Evolutionary conservation across 2,329 filamentous ascomycete genomes (phyloP), one percentile per base, ranked within the genome.

Genomic region (Sclerotinia glacialis): DNA sequence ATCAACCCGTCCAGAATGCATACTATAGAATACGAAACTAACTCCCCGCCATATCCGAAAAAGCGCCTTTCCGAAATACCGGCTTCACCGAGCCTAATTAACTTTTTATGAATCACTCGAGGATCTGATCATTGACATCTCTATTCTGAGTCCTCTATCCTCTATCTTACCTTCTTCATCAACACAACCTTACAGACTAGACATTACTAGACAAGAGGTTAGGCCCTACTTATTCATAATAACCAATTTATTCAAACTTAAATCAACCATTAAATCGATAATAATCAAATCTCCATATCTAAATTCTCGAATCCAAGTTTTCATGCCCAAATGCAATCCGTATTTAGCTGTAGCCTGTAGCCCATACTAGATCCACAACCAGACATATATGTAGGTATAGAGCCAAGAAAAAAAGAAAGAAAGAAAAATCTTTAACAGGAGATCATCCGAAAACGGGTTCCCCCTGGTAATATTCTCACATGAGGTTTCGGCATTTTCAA

Each of bases 221-320:
- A 12, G 31, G 31, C 52, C 23, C 31, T 40, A 12, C 3, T 55
- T 18, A 7, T 11, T 55, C 12, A 40, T 40, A 40, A 40, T 12
- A 55, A 16, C 31, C 23, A 34, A 53, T 34, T n/a, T 7, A 58
- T 46, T 14, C 6, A 28, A 46, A 31, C 40, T 31, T 6, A 40
- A 40, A 40, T 40, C 37, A 9, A 54, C 12, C 31, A 40, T 44
- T 16, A 44, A 59, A 59, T 34, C 40, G 28, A 44, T 26, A 59
- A 31, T 59, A 59, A 31, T 59, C 40, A 37, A 46, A 59, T 59
- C 44, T 47, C 56, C 56, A 34, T 49, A 61, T 37, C 58, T 26
- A 26, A 28, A 61, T 49, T 37, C 44, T 21, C 49, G 44, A 21
- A 61, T 49, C 21, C 58, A 37, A 61, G 58, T 61, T 61, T 61